Evolutionary conservation across 306 rosid genomes (phyloP).

Genomic region (Spatholobus suberectus): DNA sequence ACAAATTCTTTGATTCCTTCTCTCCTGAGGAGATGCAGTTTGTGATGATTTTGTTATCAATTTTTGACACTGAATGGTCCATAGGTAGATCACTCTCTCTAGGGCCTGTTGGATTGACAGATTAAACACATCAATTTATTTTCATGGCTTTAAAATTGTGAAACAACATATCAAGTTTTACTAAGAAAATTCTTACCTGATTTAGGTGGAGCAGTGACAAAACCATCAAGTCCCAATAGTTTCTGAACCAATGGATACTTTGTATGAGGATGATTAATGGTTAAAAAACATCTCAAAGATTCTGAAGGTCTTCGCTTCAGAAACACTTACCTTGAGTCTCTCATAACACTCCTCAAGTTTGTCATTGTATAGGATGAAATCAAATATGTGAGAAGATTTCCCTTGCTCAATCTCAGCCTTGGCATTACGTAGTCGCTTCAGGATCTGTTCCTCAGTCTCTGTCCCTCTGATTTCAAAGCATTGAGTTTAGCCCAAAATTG

Average conservation of each 20-base stretch:
- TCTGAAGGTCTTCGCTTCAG: neutral
- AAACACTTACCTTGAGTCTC: slow-evolving; percentile 68
- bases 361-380: slow-evolving; percentile 75
- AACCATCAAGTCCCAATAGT: slow-evolving; percentile 76
- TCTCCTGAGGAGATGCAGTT: slow-evolving; percentile 57
- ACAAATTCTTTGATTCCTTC: slow-evolving; percentile 64
- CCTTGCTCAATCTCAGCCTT: slow-evolving; percentile 87
- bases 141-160: neutral
- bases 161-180: neutral
- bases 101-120: slow-evolving; percentile 54
- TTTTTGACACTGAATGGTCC: slow-evolving; percentile 60
- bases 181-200: slow-evolving; percentile 54
- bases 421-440: slow-evolving; percentile 83
- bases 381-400: slow-evolving; percentile 70
- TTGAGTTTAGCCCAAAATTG: slow-evolving; percentile 31
- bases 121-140: slow-evolving; percentile 25
- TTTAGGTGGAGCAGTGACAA: slow-evolving; percentile 43
- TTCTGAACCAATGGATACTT: slow-evolving; percentile 53
- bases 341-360: slow-evolving; percentile 77
- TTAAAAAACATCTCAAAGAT: neutral
- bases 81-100: slow-evolving; percentile 62
- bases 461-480: slow-evolving; percentile 71
- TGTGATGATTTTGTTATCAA: slow-evolving; percentile 67
- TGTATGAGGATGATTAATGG: slow-evolving; percentile 22
- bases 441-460: slow-evolving; percentile 90